Percentiles rank a stretch among this genome's conserved stretches.
These are phyloP conservation scores for Periconia digitata DNA, from an alignment of 2,329 filamentous ascomycete genomes.

Conservation along the genomic window DNA sequence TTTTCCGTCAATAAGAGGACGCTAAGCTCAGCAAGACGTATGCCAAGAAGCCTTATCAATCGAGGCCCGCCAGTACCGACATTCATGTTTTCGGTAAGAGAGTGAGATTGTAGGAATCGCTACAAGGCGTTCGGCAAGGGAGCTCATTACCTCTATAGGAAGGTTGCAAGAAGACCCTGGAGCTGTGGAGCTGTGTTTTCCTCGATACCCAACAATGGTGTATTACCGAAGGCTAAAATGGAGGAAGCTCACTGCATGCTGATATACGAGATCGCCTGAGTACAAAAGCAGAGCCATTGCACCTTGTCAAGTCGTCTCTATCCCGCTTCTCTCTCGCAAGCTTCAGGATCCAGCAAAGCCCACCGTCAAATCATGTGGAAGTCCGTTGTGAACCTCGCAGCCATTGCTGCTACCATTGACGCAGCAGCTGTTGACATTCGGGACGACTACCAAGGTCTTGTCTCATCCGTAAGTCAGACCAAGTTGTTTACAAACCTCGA, in stretches of 20 bases:
- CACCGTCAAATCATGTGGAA: conserved; percentile 15
- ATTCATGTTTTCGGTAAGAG: not conserved
- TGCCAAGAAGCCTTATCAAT: not conserved
- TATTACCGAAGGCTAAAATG: not conserved
- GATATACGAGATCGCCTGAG: not conserved
- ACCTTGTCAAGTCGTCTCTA: not conserved
- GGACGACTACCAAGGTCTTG: conserved; percentile 21
- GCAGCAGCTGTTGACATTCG: conserved; percentile 25
- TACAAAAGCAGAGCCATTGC: conserved; percentile 2
- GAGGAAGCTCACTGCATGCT: not conserved
- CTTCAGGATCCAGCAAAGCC: conserved; percentile 6
- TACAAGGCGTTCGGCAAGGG: not conserved
- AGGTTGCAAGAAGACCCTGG: not conserved
- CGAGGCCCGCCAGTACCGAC: not conserved
- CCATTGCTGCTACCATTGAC: conserved; percentile 20
- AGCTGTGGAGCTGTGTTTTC: not conserved
- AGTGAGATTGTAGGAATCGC: not conserved
- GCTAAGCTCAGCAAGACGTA: not conserved
- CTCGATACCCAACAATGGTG: not conserved
- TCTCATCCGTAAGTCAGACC: conserved; percentile 22
- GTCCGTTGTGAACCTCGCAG: conserved; percentile 25
- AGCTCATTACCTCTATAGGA: conserved; percentile 2
- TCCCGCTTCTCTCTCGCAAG: conserved; percentile 5
- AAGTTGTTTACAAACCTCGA: not conserved
- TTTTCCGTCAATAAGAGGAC: not conserved